These are phyloP conservation scores for Artemisia annua DNA, from an alignment of 129 eudicot species.

Conservation along the genomic window DNA sequence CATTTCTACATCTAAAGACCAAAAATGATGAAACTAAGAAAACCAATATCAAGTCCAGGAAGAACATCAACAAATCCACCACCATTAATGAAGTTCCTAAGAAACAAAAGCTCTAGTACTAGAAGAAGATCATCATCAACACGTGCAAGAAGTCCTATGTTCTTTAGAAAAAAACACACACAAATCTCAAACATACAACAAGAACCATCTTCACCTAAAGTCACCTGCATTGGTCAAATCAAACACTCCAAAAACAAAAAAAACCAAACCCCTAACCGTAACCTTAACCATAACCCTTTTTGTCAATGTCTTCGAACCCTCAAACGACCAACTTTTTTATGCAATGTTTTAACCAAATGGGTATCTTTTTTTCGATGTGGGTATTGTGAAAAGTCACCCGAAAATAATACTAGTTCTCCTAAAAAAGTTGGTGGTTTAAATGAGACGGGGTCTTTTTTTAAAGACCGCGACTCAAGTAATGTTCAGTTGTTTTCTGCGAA, in stretches of 20 bases:
- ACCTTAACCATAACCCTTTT: constrained; percentile 15
- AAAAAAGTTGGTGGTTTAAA: background rate
- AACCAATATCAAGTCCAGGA: constrained; percentile 55
- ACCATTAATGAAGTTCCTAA: constrained; percentile 54
- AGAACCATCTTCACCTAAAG: constrained; percentile 50
- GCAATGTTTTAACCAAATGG: constrained; percentile 35
- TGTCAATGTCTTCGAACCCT: constrained; percentile 22
- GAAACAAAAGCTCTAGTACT: constrained; percentile 42
- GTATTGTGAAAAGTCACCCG: constrained; percentile 18
- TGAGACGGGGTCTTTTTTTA: background rate
- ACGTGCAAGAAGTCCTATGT: constrained; percentile 49
- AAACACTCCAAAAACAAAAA: constrained; percentile 39
- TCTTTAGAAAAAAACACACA: constrained; percentile 33
- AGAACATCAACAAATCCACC: constrained; percentile 50
- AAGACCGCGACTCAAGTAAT: no score
- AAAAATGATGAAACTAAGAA: constrained; percentile 25
- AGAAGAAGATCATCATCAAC: constrained; percentile 40
- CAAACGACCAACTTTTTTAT: constrained; percentile 12
- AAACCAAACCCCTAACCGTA: constrained; percentile 13
- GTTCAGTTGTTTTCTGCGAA: no score
- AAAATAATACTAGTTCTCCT: background rate
- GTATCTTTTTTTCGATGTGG: constrained; percentile 36
- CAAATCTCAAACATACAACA: constrained; percentile 35
- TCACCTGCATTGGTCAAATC: constrained; percentile 55
- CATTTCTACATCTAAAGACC: no score